Conservation (phyloP, 2,329 filamentous ascomycete genomes). For the Neofusicoccum umdonicola region DNA sequence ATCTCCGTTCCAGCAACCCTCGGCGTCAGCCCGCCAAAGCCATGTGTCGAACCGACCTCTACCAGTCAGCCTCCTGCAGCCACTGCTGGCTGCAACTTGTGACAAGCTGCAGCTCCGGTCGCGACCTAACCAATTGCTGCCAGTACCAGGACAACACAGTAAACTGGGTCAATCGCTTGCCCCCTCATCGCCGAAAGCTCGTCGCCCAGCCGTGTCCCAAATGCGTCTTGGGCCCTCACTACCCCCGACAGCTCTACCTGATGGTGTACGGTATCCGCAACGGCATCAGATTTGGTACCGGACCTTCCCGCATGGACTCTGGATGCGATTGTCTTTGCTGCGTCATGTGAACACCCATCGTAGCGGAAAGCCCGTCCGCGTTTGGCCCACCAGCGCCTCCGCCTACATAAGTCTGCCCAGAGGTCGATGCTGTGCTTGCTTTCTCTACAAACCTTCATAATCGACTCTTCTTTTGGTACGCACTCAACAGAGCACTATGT, state of each 20-base stretch:
- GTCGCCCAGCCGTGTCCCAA: neutral
- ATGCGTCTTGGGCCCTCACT: neutral
- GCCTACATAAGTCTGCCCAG: too few species aligned
- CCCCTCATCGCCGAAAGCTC: neutral
- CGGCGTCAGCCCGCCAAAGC: neutral
- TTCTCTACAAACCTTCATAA: too few species aligned
- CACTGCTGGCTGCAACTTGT: slow-evolving; percentile 51
- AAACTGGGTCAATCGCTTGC: slow-evolving; percentile 1
- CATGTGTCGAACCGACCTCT: slow-evolving; percentile 50
- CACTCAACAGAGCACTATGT: slow-evolving; percentile 38
- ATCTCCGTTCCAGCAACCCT: too few species aligned
- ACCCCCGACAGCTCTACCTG: neutral
- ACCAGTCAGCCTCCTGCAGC: slow-evolving; percentile 45
- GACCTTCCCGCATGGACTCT: neutral
- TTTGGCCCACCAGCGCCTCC: too few species aligned
- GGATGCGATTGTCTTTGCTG: neutral
- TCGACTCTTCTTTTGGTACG: too few species aligned
- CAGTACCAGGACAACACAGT: slow-evolving; percentile 31
- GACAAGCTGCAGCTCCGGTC: slow-evolving; percentile 41
- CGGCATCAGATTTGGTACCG: slow-evolving; percentile 2
- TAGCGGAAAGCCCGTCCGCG: too few species aligned
- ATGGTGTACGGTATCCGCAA: neutral
- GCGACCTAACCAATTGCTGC: slow-evolving; percentile 43
- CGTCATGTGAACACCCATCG: neutral
- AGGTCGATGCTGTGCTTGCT: too few species aligned